phyloP scores from a whole-genome alignment of 2,329 filamentous ascomycete genomes.

The Neofusicoccum umdonicola region DNA sequence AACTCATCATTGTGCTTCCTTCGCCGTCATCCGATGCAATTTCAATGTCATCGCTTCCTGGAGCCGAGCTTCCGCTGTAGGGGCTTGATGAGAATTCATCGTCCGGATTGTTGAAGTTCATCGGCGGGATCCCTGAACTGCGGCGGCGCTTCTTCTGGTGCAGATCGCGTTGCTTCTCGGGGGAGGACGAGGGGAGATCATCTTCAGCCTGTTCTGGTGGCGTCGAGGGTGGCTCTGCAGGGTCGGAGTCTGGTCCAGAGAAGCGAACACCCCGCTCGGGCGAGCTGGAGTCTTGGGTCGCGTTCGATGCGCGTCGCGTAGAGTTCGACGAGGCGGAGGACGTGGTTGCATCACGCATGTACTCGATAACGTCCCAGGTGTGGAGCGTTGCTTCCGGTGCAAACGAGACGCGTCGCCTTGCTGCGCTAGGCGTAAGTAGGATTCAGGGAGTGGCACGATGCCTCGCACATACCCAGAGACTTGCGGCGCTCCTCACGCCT shows the following conservation, averaged over 20 bases:
- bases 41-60: conserved; percentile 51
- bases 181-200: conserved; percentile 56
- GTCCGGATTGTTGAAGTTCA: conserved; percentile 64
- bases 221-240: conserved; percentile 60
- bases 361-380: conserved; percentile 93
- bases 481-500: conserved; percentile 87
- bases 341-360: conserved; percentile 80
- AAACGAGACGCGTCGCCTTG: conserved; percentile 92
- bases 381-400: conserved; percentile 95
- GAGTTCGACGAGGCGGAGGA: conserved; percentile 70
- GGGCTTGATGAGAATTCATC: conserved; percentile 73
- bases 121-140: conserved; percentile 65
- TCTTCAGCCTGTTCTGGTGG: conserved; percentile 61
- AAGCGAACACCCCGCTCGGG: conserved; percentile 21
- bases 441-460: background rate
- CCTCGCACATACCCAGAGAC: conserved; percentile 61
- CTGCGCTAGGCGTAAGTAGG: conserved; percentile 32
- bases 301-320: conserved; percentile 68
- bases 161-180: conserved; percentile 63
- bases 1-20: conserved; percentile 76
- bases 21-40: conserved; percentile 64
- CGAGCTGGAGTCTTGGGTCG: conserved; percentile 39
- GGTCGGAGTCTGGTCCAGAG: conserved; percentile 42
- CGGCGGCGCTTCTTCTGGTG: conserved; percentile 60
- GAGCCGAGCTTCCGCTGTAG: conserved; percentile 56